phyloP scores from a whole-genome alignment of 2,329 filamentous ascomycete genomes.

The Aspergillus jensenii region DNA sequence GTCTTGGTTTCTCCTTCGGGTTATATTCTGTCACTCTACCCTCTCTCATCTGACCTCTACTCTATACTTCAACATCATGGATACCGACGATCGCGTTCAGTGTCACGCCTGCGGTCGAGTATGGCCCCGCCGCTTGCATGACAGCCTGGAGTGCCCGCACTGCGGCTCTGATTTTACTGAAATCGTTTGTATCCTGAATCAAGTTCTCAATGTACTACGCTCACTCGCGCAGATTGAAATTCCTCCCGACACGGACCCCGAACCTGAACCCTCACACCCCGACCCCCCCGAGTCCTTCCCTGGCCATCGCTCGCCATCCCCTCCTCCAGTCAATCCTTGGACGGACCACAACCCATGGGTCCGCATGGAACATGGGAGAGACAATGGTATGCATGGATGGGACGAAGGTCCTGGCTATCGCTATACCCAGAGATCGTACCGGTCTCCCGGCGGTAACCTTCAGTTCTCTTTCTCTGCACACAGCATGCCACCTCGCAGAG shows the following conservation, averaged over 20 bases:
- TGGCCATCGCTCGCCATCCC: slow-evolving; percentile 18
- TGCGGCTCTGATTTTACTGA: slow-evolving; percentile 80
- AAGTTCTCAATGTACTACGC: background rate
- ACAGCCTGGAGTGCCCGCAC: slow-evolving; percentile 66
- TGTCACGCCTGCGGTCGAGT: slow-evolving; percentile 81
- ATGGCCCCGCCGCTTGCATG: slow-evolving; percentile 72
- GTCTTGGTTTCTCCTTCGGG: background rate
- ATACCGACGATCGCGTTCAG: slow-evolving; percentile 67
- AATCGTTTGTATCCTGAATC: slow-evolving; percentile 62
- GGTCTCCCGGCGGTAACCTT: slow-evolving; percentile 49
- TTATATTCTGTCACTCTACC: background rate
- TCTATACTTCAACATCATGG: slow-evolving; percentile 5
- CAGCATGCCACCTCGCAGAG: slow-evolving; percentile 19
- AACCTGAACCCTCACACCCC: slow-evolving; percentile 11
- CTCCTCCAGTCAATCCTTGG: slow-evolving; percentile 31
- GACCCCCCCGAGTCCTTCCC: slow-evolving; percentile 29
- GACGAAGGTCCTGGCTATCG: slow-evolving; percentile 14
- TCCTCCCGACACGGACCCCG: slow-evolving; percentile 26
- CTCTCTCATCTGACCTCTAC: background rate
- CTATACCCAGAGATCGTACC: slow-evolving; percentile 38
- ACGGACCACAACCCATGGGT: slow-evolving; percentile 50
- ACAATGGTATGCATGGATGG: slow-evolving; percentile 16
- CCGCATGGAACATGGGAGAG: slow-evolving; percentile 37
- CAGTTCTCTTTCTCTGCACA: slow-evolving; percentile 37
- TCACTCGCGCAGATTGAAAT: slow-evolving; percentile 31